Conservation (phyloP, 805 yeast species). For the Suhomyces tanzawaensis region DNA sequence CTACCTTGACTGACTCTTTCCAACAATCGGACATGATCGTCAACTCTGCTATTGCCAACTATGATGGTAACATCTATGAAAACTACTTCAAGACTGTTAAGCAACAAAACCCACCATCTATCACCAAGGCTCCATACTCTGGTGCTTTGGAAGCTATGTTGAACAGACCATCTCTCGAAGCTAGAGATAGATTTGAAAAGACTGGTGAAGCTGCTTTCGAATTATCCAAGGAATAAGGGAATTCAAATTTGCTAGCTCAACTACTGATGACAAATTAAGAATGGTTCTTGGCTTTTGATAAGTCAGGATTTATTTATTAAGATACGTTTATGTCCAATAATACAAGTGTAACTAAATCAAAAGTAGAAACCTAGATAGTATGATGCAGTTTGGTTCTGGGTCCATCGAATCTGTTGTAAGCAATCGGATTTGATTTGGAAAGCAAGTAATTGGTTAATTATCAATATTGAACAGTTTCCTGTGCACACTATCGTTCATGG, state of each 20-base stretch:
- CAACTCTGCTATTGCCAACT: constrained; percentile 42
- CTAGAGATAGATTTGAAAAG: constrained; percentile 39
- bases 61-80: constrained; percentile 44
- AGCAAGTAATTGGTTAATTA: no score
- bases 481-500: no score
- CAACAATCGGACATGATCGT: constrained; percentile 43
- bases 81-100: constrained; percentile 40
- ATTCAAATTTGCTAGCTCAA: no score
- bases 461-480: no score
- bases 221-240: constrained; percentile 26
- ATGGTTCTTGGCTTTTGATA: constrained; percentile 1
- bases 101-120: constrained; percentile 30
- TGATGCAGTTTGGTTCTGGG: no score
- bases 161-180: constrained; percentile 35
- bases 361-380: no score
- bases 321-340: neutral
- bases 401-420: no score
- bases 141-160: constrained; percentile 38
- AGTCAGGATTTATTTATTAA: neutral
- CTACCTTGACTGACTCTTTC: constrained; percentile 56
- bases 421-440: no score
- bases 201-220: constrained; percentile 31
- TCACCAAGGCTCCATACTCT: constrained; percentile 42
- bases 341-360: neutral
- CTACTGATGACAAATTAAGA: neutral